These are phyloP conservation scores for Leccinum disarticulatum DNA, from an alignment of 768 basidiomycete genomes.

Conservation along the genomic window DNA sequence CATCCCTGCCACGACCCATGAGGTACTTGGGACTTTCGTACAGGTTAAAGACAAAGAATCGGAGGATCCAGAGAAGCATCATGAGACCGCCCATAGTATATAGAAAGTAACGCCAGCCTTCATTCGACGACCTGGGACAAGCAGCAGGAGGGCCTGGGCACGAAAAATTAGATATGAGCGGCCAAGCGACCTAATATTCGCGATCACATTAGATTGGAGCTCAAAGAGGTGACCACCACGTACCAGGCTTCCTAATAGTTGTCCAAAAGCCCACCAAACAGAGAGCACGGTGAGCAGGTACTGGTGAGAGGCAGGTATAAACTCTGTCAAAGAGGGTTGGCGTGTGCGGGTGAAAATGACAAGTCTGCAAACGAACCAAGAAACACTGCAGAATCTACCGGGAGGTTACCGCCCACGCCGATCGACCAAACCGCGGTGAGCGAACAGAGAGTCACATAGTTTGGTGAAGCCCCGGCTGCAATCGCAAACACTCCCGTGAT, in stretches of 20 bases:
- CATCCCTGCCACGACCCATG: slow-evolving; percentile 65
- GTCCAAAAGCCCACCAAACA: slow-evolving; percentile 80
- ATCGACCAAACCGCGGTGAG: slow-evolving; percentile 60
- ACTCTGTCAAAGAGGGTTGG: slow-evolving; percentile 43
- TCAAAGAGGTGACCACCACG: slow-evolving; percentile 1
- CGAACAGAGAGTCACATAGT: slow-evolving; percentile 50
- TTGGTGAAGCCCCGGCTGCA: slow-evolving; percentile 59
- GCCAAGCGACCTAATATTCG: slow-evolving; percentile 60
- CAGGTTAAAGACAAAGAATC: slow-evolving; percentile 66
- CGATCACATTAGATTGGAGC: background rate
- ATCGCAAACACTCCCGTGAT: slow-evolving; percentile 66
- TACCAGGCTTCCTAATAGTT: slow-evolving; percentile 57
- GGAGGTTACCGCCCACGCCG: slow-evolving; percentile 72
- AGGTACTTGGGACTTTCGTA: slow-evolving; percentile 73
- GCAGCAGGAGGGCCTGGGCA: slow-evolving; percentile 48
- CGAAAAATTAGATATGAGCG: slow-evolving; percentile 66
- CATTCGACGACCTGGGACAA: slow-evolving; percentile 55
- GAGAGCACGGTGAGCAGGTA: slow-evolving; percentile 74
- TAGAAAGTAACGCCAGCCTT: slow-evolving; percentile 79
- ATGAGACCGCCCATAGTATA: slow-evolving; percentile 72
- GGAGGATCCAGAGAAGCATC: slow-evolving; percentile 57
- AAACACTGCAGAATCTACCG: slow-evolving; percentile 76
- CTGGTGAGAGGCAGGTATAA: slow-evolving; percentile 69
- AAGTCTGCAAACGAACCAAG: slow-evolving; percentile 46
- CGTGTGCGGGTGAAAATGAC: background rate